Conservation (phyloP, 2,329 filamentous ascomycete species). For the Neurospora crassa region DNA sequence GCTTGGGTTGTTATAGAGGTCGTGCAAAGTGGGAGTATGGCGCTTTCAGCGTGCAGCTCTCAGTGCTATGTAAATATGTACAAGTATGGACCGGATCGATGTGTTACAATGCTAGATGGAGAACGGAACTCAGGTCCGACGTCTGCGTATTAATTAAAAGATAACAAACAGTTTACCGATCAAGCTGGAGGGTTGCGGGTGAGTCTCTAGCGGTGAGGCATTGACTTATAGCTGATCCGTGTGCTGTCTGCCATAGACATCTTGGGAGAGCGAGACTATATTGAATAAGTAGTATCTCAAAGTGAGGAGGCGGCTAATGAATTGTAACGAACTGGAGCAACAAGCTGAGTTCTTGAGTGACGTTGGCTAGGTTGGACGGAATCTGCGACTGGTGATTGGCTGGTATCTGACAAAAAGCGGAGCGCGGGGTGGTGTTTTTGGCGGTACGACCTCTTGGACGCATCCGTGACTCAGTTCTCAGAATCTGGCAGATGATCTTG, state of each 20-base stretch:
- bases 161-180: background rate
- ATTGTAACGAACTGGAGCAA: background rate
- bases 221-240: too few species aligned
- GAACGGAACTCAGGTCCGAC: background rate
- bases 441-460: constrained; percentile 4
- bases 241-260: background rate
- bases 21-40: background rate
- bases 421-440: constrained; percentile 12
- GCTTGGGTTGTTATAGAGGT: too few species aligned
- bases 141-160: background rate
- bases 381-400: constrained; percentile 7
- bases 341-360: background rate
- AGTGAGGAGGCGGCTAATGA: too few species aligned
- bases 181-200: background rate
- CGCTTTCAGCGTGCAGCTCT: background rate
- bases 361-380: background rate
- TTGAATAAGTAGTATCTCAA: background rate
- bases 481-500: background rate
- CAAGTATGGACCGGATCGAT: background rate
- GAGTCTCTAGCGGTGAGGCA: background rate
- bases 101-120: background rate
- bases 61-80: background rate
- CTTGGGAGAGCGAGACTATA: background rate
- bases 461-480: constrained; percentile 13
- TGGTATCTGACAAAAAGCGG: constrained; percentile 6